These are phyloP conservation scores for Exserohilum turcica DNA, from an alignment of 2,329 filamentous ascomycete species.

Conservation along the genomic window DNA sequence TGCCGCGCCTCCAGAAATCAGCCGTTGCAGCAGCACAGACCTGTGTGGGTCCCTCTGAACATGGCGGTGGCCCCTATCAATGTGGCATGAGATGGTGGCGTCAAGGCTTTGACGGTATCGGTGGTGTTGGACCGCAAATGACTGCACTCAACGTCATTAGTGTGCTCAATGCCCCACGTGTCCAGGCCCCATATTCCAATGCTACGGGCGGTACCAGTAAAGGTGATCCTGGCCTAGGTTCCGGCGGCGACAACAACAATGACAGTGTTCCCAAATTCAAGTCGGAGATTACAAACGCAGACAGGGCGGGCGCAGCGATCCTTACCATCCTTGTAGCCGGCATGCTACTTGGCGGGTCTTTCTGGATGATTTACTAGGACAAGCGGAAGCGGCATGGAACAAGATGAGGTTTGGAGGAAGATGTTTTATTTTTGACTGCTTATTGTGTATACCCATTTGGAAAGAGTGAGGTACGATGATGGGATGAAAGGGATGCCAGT, in stretches of 20 bases:
- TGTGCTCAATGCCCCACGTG: slow-evolving; percentile 49
- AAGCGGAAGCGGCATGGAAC: too few species aligned
- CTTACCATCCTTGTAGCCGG: slow-evolving; percentile 44
- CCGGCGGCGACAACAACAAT: slow-evolving; percentile 38
- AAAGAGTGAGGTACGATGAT: not conserved
- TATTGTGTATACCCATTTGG: slow-evolving; percentile 4
- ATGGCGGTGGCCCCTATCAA: slow-evolving; percentile 34
- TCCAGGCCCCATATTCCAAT: slow-evolving; percentile 53
- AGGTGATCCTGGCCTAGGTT: slow-evolving; percentile 51
- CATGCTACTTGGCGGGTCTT: slow-evolving; percentile 1
- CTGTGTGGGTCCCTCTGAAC: slow-evolving; percentile 56
- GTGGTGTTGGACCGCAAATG: slow-evolving; percentile 64
- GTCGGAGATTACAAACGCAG: slow-evolving; percentile 41
- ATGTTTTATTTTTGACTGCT: too few species aligned
- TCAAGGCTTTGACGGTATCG: slow-evolving; percentile 51
- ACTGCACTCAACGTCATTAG: slow-evolving; percentile 59
- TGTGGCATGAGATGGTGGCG: slow-evolving; percentile 54
- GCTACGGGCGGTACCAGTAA: slow-evolving; percentile 57
- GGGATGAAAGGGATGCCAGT: not conserved
- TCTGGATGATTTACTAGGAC: slow-evolving; percentile 1
- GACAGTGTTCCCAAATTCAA: slow-evolving; percentile 25
- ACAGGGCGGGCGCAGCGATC: slow-evolving; percentile 52
- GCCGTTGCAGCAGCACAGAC: slow-evolving; percentile 60
- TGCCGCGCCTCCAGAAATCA: slow-evolving; percentile 59
- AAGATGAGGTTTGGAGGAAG: too few species aligned